Conservation (phyloP, 805 yeast genomes). For the Candida nemodendra region DNA sequence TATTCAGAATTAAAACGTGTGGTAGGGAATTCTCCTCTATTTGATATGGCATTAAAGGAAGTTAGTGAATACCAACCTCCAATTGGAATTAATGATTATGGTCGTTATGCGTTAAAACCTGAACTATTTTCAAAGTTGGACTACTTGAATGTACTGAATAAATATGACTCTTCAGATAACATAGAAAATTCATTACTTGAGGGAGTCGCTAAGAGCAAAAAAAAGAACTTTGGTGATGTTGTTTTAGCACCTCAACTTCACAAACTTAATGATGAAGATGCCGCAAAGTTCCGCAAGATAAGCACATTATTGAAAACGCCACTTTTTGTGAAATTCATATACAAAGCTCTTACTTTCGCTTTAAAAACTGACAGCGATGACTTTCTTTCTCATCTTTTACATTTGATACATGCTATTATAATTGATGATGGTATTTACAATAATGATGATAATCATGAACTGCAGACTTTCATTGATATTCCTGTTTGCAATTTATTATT, state of each 20-base stretch:
- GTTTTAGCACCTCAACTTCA: slow-evolving; percentile 48
- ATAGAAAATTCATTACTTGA: slow-evolving; percentile 47
- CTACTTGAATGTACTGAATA: slow-evolving; percentile 51
- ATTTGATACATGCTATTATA: slow-evolving; percentile 65
- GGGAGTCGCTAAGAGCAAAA: slow-evolving; percentile 39
- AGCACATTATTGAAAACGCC: slow-evolving; percentile 51
- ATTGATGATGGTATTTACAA: slow-evolving; percentile 29
- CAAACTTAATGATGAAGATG: slow-evolving; percentile 28
- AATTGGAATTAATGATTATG: slow-evolving; percentile 62
- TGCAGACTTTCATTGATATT: slow-evolving; percentile 42
- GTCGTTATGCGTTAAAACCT: slow-evolving; percentile 59
- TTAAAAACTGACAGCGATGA: slow-evolving; percentile 51
- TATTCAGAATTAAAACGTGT: slow-evolving; percentile 46
- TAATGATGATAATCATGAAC: slow-evolving; percentile 36
- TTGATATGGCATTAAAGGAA: slow-evolving; percentile 54
- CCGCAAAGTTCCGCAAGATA: slow-evolving; percentile 37
- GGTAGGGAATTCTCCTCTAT: slow-evolving; percentile 35
- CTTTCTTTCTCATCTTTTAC: slow-evolving; percentile 59
- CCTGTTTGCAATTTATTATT: slow-evolving; percentile 59
- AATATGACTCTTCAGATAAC: slow-evolving; percentile 49
- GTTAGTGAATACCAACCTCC: slow-evolving; percentile 64
- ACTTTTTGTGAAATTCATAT: slow-evolving; percentile 55
- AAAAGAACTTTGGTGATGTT: slow-evolving; percentile 39
- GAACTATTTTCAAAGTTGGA: slow-evolving; percentile 48
- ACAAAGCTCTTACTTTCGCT: slow-evolving; percentile 55